Evolutionary conservation across 176 grass and related monocot genomes (phyloP).

Genomic region (Oryza glaberrima): DNA sequence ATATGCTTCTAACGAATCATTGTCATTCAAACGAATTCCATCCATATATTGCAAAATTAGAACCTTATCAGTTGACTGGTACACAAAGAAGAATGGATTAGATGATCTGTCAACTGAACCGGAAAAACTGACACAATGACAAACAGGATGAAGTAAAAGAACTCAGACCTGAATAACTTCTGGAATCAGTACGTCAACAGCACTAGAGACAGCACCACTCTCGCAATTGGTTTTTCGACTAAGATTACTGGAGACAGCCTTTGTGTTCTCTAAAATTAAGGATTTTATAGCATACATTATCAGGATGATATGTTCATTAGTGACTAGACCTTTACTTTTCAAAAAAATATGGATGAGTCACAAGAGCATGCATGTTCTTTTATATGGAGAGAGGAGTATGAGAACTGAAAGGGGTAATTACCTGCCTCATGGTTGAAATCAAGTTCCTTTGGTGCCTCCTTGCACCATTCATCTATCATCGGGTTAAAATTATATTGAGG

Average conservation of each 20-base stretch:
- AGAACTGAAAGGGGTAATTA: conserved; percentile 39
- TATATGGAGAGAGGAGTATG: not conserved
- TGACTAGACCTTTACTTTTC: conserved; percentile 7
- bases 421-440: conserved; percentile 99
- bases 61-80: conserved; percentile 88
- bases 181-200: conserved; percentile 81
- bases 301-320: conserved; percentile 4
- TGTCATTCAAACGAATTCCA: conserved; percentile 91
- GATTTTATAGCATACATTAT: conserved; percentile 16
- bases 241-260: conserved; percentile 78
- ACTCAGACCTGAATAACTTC: conserved; percentile 88
- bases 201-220: conserved; percentile 43
- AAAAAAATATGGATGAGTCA: conserved; percentile 6
- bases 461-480: conserved; percentile 99
- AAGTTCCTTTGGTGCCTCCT: conserved; percentile 95
- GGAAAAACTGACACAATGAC: conserved; percentile 20
- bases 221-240: conserved; percentile 33
- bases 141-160: conserved; percentile 23
- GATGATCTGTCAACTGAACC: conserved; percentile 30
- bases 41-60: conserved; percentile 98
- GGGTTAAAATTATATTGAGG: conserved; percentile 87
- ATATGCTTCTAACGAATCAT: conserved; percentile 67
- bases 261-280: conserved; percentile 85
- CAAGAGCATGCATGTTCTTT: not conserved
- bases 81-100: conserved; percentile 37